These are phyloP conservation scores for Dryas alaskensis DNA, from an alignment of 306 rosid species.

Conservation along the genomic window DNA sequence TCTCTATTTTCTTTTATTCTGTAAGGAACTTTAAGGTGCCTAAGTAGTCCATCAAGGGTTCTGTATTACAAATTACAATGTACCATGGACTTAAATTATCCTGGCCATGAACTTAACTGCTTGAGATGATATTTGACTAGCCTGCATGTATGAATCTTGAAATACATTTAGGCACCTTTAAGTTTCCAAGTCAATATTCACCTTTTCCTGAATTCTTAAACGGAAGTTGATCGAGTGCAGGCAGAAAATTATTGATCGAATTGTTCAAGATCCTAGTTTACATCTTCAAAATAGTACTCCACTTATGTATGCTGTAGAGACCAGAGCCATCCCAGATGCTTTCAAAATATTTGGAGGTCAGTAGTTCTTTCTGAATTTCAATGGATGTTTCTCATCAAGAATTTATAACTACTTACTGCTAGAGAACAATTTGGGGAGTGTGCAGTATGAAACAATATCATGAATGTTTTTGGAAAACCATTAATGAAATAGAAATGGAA, in stretches of 20 bases:
- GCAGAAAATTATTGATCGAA: slow-evolving; percentile 39
- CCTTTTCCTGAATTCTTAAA: not conserved
- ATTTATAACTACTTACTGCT: not conserved
- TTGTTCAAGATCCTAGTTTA: slow-evolving; percentile 64
- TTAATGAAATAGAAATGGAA: not conserved
- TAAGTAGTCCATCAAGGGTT: too few relatives aligned
- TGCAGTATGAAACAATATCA: not conserved
- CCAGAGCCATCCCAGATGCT: slow-evolving; percentile 56
- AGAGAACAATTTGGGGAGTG: not conserved
- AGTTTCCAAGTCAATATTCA: not conserved
- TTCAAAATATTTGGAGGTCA: slow-evolving; percentile 55
- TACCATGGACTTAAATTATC: too few relatives aligned
- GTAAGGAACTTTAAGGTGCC: too few relatives aligned
- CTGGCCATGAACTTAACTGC: too few relatives aligned
- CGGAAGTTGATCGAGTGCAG: slow-evolving; percentile 35
- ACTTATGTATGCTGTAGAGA: slow-evolving; percentile 61
- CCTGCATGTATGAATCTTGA: too few relatives aligned
- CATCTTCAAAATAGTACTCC: slow-evolving; percentile 39
- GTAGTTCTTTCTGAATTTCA: not conserved
- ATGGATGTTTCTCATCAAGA: not conserved
- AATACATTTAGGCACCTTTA: too few relatives aligned
- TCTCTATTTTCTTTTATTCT: not conserved
- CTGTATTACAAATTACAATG: too few relatives aligned
- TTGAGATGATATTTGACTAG: too few relatives aligned
- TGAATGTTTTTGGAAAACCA: not conserved